Conservation (phyloP, 495 filamentous ascomycete species). For the Choiromyces venosus region DNA sequence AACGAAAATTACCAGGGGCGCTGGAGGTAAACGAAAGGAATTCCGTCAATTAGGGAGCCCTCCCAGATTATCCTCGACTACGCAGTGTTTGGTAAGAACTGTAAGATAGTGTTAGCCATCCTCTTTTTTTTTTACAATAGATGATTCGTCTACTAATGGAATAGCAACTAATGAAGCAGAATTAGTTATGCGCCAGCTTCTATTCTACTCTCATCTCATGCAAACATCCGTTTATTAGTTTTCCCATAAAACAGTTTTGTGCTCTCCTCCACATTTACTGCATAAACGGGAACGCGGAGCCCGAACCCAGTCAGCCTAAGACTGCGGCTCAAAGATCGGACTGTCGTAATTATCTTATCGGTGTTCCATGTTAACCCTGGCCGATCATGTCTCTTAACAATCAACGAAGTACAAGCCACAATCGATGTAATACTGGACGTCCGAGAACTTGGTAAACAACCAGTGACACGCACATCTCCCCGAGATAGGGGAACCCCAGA, state of each 20-base stretch:
- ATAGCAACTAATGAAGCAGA: neutral
- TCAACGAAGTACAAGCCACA: neutral
- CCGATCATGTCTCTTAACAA: neutral
- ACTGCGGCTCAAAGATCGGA: neutral
- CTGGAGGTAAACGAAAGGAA: neutral
- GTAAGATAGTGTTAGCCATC: neutral
- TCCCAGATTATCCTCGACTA: neutral
- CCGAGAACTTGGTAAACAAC: neutral
- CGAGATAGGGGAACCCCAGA: neutral
- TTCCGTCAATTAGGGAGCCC: neutral
- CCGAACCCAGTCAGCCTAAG: neutral
- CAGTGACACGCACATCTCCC: neutral
- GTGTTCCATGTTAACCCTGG: neutral
- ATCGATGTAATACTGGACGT: neutral
- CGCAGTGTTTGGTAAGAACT: neutral
- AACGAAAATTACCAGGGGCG: neutral
- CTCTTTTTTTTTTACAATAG: neutral
- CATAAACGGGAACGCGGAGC: neutral
- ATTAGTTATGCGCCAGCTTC: neutral
- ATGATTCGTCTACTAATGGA: neutral
- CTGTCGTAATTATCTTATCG: neutral
- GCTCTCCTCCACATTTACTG: neutral
- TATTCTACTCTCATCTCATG: neutral
- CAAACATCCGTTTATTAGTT: neutral
- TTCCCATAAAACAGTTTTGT: neutral